Percentiles rank a stretch among this genome's conserved stretches.
Conservation (phyloP, 139 green algal species). For the Pleodorina starrii region DNA sequence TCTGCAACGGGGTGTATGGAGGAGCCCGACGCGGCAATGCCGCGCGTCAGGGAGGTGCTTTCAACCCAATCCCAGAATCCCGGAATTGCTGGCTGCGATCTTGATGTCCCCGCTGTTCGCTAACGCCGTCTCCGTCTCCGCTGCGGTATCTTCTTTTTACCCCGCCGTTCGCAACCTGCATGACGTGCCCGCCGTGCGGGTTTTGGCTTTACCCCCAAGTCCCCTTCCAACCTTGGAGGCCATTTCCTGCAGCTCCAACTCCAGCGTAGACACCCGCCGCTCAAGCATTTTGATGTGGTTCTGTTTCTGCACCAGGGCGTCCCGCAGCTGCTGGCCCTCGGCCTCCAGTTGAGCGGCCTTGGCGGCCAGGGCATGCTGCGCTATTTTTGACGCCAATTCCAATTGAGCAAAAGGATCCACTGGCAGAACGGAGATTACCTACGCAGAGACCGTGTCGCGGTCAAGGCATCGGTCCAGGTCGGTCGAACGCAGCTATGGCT, state of each 20-base stretch:
- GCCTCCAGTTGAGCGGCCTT: constrained; percentile 65
- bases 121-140: too few relatives aligned
- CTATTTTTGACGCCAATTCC: constrained; percentile 63
- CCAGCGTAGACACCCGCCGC: constrained; percentile 54
- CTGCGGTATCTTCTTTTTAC: too few relatives aligned
- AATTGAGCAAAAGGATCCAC: constrained; percentile 56
- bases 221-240: constrained; percentile 57
- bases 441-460: background rate
- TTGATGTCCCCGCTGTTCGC: too few relatives aligned
- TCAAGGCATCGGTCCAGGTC: background rate
- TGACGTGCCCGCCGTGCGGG: too few relatives aligned
- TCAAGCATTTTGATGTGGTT: constrained; percentile 67
- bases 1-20: too few relatives aligned
- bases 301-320: constrained; percentile 60
- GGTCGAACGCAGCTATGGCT: background rate
- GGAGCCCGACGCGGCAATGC: too few relatives aligned
- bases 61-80: too few relatives aligned
- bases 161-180: too few relatives aligned
- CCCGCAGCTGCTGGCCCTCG: constrained; percentile 68
- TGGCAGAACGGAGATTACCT: constrained; percentile 62
- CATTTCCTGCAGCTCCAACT: constrained; percentile 68
- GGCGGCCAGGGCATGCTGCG: constrained; percentile 53
- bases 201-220: background rate
- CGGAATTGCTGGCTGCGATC: too few relatives aligned
- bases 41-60: too few relatives aligned